A percentile compares a stretch with the other conserved stretches of the same genome.
phyloP scores from a whole-genome alignment of 306 rosid species.

The Begonia loranthoides region DNA sequence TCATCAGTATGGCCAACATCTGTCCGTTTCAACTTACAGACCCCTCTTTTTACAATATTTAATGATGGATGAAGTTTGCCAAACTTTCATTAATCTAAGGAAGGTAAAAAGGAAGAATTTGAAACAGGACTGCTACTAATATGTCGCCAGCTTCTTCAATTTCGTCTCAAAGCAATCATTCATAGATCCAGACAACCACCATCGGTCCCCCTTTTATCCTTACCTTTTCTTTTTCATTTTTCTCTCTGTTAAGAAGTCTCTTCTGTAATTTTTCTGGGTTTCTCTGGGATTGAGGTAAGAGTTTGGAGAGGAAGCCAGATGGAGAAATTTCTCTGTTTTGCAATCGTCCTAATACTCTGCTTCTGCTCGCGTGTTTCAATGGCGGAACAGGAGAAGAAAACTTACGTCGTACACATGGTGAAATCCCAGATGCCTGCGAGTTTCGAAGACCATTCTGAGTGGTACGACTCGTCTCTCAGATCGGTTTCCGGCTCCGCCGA shows the following conservation, averaged over 20 bases:
- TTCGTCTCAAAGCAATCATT: conserved; percentile 49
- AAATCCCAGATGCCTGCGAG: conserved; percentile 50
- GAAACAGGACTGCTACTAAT: too few relatives aligned
- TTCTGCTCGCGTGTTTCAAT: conserved; percentile 10
- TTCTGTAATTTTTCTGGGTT: too few relatives aligned
- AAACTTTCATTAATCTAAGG: too few relatives aligned
- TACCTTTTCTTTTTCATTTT: background rate
- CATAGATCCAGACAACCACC: conserved; percentile 31
- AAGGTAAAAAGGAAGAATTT: too few relatives aligned
- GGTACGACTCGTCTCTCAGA: conserved; percentile 58
- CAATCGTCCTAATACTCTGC: conserved; percentile 15
- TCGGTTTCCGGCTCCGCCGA: conserved; percentile 44
- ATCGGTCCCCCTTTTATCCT: conserved; percentile 13
- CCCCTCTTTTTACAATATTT: too few relatives aligned
- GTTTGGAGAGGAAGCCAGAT: too few relatives aligned
- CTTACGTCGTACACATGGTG: conserved; percentile 61
- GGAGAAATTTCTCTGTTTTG: background rate
- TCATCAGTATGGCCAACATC: too few relatives aligned
- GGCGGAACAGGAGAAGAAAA: conserved; percentile 18
- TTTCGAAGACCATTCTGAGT: conserved; percentile 37
- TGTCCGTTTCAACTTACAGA: too few relatives aligned
- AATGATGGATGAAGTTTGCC: too few relatives aligned
- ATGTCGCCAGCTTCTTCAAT: conserved; percentile 3
- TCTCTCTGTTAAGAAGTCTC: background rate
- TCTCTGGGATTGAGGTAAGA: too few relatives aligned